Percentiles rank a stretch among this genome's conserved stretches.
Evolutionary conservation across 2,329 filamentous ascomycete species (phyloP).

Genomic region (Herpotrichia juniperi): DNA sequence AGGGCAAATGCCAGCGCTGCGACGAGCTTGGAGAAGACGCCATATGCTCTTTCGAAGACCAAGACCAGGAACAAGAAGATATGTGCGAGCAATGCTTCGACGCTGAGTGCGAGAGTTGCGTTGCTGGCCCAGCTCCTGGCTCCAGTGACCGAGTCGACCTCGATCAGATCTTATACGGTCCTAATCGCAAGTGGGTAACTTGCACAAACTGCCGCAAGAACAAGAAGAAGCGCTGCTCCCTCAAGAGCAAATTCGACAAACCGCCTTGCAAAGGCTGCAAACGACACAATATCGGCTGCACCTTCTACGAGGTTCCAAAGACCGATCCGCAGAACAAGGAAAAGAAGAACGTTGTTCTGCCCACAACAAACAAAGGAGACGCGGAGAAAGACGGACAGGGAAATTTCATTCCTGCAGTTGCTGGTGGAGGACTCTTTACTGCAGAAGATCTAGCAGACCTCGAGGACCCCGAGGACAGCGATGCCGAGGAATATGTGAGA

Average conservation of each 20-base stretch:
- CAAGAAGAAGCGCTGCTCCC: slow-evolving; percentile 33
- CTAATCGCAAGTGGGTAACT: slow-evolving; percentile 17
- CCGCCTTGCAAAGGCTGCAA: slow-evolving; percentile 43
- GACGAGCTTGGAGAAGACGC: slow-evolving; percentile 9
- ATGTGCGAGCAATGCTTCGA: slow-evolving; percentile 28
- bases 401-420: neutral
- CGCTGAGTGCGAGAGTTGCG: slow-evolving; percentile 16
- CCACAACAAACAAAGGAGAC: neutral
- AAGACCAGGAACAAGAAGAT: slow-evolving; percentile 12
- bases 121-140: slow-evolving; percentile 17
- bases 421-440: slow-evolving; percentile 13
- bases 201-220: slow-evolving; percentile 39
- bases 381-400: slow-evolving; percentile 6
- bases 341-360: slow-evolving; percentile 4
- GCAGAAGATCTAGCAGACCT: slow-evolving; percentile 24
- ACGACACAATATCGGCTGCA: slow-evolving; percentile 32
- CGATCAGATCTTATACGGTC: slow-evolving; percentile 24
- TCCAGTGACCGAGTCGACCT: slow-evolving; percentile 28
- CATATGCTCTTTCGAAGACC: slow-evolving; percentile 28
- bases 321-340: slow-evolving; percentile 6
- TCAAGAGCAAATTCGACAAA: slow-evolving; percentile 32
- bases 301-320: slow-evolving; percentile 30
- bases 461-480: slow-evolving; percentile 5
- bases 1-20: slow-evolving; percentile 41
- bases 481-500: slow-evolving; percentile 4